Conservation (phyloP, 2,329 filamentous ascomycete genomes). For the Penicillium psychrosexuale region DNA sequence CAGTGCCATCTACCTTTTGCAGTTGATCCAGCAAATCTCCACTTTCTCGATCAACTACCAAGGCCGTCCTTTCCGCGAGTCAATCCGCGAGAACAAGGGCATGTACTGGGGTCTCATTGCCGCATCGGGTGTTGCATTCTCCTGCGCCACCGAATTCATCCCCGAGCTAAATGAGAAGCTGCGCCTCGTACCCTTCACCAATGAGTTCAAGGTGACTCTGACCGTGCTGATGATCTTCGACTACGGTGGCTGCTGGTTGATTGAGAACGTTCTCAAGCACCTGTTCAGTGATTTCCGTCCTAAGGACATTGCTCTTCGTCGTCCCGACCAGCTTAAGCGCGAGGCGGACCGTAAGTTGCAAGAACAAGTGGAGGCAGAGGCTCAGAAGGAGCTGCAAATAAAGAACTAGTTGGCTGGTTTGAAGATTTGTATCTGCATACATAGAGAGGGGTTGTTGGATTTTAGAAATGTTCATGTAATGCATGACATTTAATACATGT, state of each 20-base stretch:
- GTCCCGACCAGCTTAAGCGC: constrained; percentile 78
- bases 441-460: constrained; percentile 20
- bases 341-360: constrained; percentile 67
- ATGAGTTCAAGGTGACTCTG: constrained; percentile 85
- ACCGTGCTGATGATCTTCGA: constrained; percentile 82
- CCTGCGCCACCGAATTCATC: constrained; percentile 90
- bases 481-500: constrained; percentile 17
- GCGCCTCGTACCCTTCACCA: constrained; percentile 83
- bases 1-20: constrained; percentile 92
- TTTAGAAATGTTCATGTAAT: constrained; percentile 15
- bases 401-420: constrained; percentile 24
- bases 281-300: constrained; percentile 88
- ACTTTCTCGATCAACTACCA: constrained; percentile 99
- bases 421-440: constrained; percentile 19
- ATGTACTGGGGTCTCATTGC: constrained; percentile 98
- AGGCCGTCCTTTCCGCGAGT: constrained; percentile 94
- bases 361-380: constrained; percentile 49
- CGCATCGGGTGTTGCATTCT: constrained; percentile 86
- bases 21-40: constrained; percentile 97
- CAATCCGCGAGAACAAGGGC: constrained; percentile 88
- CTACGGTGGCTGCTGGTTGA: constrained; percentile 79
- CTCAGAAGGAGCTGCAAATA: constrained; percentile 35
- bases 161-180: constrained; percentile 93
- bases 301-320: constrained; percentile 84
- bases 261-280: constrained; percentile 81